Percentiles rank a stretch among this genome's conserved stretches.
Evolutionary conservation across 2,329 filamentous ascomycete genomes (phyloP).

Genomic region (Colletotrichum cuscutae): DNA sequence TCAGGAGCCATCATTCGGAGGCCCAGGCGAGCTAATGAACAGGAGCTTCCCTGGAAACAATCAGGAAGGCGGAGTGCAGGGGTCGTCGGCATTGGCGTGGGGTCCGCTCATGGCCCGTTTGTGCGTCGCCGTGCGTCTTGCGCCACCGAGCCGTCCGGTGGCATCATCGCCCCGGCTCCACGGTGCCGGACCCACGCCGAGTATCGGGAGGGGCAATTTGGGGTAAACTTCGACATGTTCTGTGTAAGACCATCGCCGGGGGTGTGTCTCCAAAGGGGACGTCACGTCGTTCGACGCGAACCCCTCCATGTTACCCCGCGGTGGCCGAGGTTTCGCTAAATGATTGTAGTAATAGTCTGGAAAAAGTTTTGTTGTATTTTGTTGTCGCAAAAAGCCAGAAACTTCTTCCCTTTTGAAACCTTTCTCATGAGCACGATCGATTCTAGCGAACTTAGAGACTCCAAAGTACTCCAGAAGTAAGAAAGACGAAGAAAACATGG

Average conservation of each 20-base stretch:
- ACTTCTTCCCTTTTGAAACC: neutral
- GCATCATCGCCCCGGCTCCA: slow-evolving; percentile 34
- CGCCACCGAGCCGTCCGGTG: slow-evolving; percentile 33
- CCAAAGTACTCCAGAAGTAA: neutral
- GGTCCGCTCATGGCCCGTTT: neutral
- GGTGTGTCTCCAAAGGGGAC: neutral
- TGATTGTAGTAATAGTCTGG: neutral
- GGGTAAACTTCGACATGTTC: neutral
- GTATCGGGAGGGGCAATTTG: slow-evolving; percentile 31
- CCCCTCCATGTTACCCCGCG: slow-evolving; percentile 8
- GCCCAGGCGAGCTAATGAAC: neutral
- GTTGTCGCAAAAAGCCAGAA: neutral
- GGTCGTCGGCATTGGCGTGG: neutral
- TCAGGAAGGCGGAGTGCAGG: neutral
- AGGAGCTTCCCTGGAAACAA: slow-evolving; percentile 8
- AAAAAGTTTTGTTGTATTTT: neutral
- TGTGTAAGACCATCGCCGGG: neutral
- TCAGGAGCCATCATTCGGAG: neutral
- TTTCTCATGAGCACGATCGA: no score
- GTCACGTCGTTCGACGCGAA: neutral
- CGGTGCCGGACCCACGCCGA: slow-evolving; percentile 33
- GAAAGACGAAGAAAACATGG: neutral
- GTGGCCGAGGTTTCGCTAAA: neutral
- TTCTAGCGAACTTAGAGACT: neutral
- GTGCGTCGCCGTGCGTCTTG: slow-evolving; percentile 30